A percentile compares a stretch with the other conserved stretches of the same genome.
These are phyloP conservation scores for Isatis tinctoria DNA, from an alignment of 345 rosid species.

Conservation along the genomic window DNA sequence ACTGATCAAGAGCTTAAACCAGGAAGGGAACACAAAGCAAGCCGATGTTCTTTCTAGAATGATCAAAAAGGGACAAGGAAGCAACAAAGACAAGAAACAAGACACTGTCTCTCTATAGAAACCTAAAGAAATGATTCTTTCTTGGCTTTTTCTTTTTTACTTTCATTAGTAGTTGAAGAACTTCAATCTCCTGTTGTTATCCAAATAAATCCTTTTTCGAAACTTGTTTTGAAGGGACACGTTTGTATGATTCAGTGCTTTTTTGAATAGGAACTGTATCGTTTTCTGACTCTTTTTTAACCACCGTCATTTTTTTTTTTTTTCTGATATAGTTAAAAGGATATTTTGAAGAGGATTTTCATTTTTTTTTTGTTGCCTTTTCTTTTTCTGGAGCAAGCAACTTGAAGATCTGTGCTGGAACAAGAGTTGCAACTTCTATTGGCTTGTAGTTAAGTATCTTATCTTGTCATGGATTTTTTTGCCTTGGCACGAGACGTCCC, in stretches of 20 bases:
- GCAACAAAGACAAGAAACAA: constrained; percentile 35
- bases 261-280: constrained; percentile 14
- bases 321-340: not conserved
- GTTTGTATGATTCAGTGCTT: constrained; percentile 6
- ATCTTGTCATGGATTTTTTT: constrained; percentile 16
- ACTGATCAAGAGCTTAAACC: constrained; percentile 69
- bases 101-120: constrained; percentile 16
- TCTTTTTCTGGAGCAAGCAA: not conserved
- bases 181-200: not conserved
- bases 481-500: constrained; percentile 31
- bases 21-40: constrained; percentile 82
- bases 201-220: constrained; percentile 11
- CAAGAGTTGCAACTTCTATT: not conserved
- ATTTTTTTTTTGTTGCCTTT: not conserved
- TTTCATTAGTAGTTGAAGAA: not conserved
- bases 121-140: constrained; percentile 15
- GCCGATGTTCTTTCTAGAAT: constrained; percentile 85
- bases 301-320: not conserved
- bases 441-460: constrained; percentile 23
- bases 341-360: not conserved
- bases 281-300: constrained; percentile 1
- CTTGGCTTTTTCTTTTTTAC: not conserved
- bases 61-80: constrained; percentile 43
- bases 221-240: constrained; percentile 15
- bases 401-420: not conserved